Evolutionary conservation across 1,284 basidiomycete genomes (phyloP).

Genomic region (Neolentinus lepideus): DNA sequence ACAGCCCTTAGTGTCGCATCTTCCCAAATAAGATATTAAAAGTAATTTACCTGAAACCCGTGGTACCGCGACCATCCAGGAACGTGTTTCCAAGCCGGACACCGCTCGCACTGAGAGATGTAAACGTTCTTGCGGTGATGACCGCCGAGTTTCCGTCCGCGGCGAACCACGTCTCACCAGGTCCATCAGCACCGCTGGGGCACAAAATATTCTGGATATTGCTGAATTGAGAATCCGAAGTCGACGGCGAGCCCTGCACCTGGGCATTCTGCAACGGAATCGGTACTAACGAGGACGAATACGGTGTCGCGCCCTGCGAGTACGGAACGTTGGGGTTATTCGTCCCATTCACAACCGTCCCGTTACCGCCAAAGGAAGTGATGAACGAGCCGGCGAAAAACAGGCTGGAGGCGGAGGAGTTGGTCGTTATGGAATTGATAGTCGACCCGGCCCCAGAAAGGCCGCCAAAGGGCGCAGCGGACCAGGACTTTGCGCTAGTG

Average conservation of each 20-base stretch:
- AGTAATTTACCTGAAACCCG: constrained; percentile 68
- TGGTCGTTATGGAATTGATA: constrained; percentile 75
- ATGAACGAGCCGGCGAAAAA: constrained; percentile 88
- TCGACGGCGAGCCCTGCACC: constrained; percentile 68
- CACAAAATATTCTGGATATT: constrained; percentile 79
- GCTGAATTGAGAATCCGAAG: constrained; percentile 54
- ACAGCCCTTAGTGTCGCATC: constrained; percentile 1
- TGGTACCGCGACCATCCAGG: constrained; percentile 72
- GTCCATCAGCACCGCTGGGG: constrained; percentile 73
- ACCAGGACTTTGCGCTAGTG: constrained; percentile 58
- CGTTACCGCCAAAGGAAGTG: constrained; percentile 60
- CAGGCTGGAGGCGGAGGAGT: constrained; percentile 65
- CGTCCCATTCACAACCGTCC: constrained; percentile 47
- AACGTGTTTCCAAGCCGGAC: constrained; percentile 91
- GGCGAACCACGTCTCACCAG: constrained; percentile 81
- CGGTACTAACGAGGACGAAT: constrained; percentile 88
- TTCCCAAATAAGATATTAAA: constrained; percentile 7
- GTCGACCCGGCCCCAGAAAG: constrained; percentile 63
- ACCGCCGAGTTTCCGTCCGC: constrained; percentile 63
- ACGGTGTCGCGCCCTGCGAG: constrained; percentile 74
- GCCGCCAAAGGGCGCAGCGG: constrained; percentile 75
- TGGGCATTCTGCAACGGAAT: constrained; percentile 66
- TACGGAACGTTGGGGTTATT: constrained; percentile 74
- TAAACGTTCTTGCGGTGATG: constrained; percentile 72
- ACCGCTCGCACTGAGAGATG: constrained; percentile 68